Conservation (phyloP, 2,329 filamentous ascomycete genomes). For the Botrytis galanthina region DNA sequence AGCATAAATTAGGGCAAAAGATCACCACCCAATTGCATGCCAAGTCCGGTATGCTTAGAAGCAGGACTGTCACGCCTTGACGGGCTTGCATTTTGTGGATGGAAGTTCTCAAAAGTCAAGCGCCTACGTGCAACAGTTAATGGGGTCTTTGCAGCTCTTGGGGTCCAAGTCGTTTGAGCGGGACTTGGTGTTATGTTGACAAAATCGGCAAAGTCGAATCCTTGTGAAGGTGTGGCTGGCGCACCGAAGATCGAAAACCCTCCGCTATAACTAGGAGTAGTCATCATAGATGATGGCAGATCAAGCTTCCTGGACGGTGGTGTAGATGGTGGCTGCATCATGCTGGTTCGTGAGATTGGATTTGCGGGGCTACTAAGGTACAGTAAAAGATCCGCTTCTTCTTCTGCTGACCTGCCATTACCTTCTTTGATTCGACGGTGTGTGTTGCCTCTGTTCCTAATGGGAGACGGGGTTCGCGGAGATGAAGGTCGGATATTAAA, state of each 20-base stretch:
- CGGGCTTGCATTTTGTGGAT: conserved; percentile 28
- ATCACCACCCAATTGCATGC: conserved; percentile 65
- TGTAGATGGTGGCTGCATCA: conserved; percentile 74
- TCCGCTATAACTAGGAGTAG: conserved; percentile 69
- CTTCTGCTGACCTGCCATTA: conserved; percentile 63
- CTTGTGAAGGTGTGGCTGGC: conserved; percentile 75
- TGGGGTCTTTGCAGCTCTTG: conserved; percentile 35
- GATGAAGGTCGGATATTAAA: conserved; percentile 78
- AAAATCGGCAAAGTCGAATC: conserved; percentile 93
- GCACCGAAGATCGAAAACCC: conserved; percentile 63
- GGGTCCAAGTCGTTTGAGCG: conserved; percentile 76
- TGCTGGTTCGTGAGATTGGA: conserved; percentile 51
- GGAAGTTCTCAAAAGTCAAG: conserved; percentile 35
- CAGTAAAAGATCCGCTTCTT: conserved; percentile 76
- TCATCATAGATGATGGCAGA: conserved; percentile 82
- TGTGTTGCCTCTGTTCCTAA: conserved; percentile 52
- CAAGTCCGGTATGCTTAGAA: conserved; percentile 51
- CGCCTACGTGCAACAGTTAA: conserved; percentile 32
- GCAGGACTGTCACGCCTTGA: conserved; percentile 28
- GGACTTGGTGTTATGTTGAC: conserved; percentile 96
- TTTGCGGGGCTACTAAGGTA: conserved; percentile 86
- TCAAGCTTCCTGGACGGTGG: conserved; percentile 69
- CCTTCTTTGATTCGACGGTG: conserved; percentile 51
- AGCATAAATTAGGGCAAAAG: conserved; percentile 47
- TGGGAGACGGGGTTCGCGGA: conserved; percentile 74